Base-by-base conservation (phyloP, 805 yeast species). In the Dipodascus albidus region DNA sequence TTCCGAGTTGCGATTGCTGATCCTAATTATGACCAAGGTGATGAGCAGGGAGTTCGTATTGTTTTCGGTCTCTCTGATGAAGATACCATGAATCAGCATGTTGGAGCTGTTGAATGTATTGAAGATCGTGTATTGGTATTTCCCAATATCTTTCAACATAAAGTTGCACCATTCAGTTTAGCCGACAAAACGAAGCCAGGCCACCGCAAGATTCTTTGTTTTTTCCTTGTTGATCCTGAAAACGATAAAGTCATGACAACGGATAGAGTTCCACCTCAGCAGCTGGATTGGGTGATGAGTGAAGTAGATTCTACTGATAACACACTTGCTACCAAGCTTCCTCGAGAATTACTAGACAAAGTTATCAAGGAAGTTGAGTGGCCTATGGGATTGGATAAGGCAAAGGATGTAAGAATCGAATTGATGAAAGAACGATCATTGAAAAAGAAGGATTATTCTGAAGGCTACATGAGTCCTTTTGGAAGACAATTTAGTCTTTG, bases 71-170 rank as follows among this genome's bases (percentile, higher is more conserved):
- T 70, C 2, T 38, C 55, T 2, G 71, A 70, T 52, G 72, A 62
- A 15, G 67, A 64, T 41, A n/a, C 21, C 11, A 57, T 68, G 67
- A 53, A 50, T 3, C 56, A 53, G 31, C 35, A 52, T n/a, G 17
- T 66, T 2, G 76, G 74, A 0, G 50, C 60, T 1, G 61, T 67
- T 8, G 58, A 58, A 17, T 59, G 67, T 14, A 47, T 54, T 22
- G 61, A 67, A 52, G 68, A 64, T 49, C 56, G 68, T 11, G 55
- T 71, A 6, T 47, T 72, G 15, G 62, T 73, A 3, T 73, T 73
- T 55, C 76, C 77, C 3, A 73, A 73, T 57, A 49, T 52, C 8
- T 67, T 53, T 50, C 76, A 72, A 55, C 75, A 72, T 55, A 70
- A 67, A 52, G 75, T 73, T 11, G 71, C 68, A 52, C 63, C 68